Conservation (phyloP, 176 grass and related monocot genomes). For the Triticum urartu region DNA sequence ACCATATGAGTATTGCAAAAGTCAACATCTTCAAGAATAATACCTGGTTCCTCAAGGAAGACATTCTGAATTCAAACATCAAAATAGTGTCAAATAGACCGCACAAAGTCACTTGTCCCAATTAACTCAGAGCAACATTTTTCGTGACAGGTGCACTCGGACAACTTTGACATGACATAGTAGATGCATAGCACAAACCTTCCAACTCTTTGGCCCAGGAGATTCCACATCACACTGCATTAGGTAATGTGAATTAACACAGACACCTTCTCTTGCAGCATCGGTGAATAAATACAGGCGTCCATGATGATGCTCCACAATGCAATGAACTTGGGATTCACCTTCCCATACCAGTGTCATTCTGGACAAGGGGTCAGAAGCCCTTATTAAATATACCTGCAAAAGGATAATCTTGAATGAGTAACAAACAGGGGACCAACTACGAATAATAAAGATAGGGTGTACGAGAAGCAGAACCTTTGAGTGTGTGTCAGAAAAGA, state of each 20-base stretch:
- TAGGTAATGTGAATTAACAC: slow-evolving; percentile 77
- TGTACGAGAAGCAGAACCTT: slow-evolving; percentile 51
- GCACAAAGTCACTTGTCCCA: not conserved
- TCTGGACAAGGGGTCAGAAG: slow-evolving; percentile 69
- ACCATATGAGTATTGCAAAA: slow-evolving; percentile 94
- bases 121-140: not conserved
- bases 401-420: slow-evolving; percentile 34
- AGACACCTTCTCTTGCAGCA: slow-evolving; percentile 67
- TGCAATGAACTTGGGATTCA: slow-evolving; percentile 82
- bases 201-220: slow-evolving; percentile 73
- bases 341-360: slow-evolving; percentile 86
- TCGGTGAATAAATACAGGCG: slow-evolving; percentile 85
- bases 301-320: slow-evolving; percentile 83
- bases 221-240: slow-evolving; percentile 55
- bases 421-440: not conserved
- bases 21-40: slow-evolving; percentile 74
- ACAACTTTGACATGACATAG: slow-evolving; percentile 5
- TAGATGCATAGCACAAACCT: slow-evolving; percentile 44
- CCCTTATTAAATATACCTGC: slow-evolving; percentile 94
- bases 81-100: slow-evolving; percentile 29
- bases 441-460: slow-evolving; percentile 3
- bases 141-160: not conserved
- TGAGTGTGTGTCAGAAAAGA: slow-evolving; percentile 86
- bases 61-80: slow-evolving; percentile 52
- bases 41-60: slow-evolving; percentile 57